These are phyloP conservation scores for Crithidia fasciculata DNA, from an alignment of 208 protist genomes.

Conservation along the genomic window DNA sequence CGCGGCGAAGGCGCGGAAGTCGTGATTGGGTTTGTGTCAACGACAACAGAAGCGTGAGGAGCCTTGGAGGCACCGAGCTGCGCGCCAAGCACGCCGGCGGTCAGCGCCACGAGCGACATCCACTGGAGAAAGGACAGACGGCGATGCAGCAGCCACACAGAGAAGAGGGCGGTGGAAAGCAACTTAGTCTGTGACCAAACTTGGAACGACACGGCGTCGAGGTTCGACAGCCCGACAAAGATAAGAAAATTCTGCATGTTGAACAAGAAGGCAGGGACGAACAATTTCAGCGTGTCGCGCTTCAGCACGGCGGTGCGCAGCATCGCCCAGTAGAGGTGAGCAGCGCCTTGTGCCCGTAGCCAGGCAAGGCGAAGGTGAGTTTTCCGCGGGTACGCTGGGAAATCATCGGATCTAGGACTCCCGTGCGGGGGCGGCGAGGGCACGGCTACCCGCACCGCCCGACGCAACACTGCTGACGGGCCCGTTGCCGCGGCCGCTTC, in stretches of 20 bases:
- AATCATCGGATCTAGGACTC: no score
- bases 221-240: slow-evolving; percentile 70
- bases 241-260: slow-evolving; percentile 79
- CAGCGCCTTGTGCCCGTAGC: not conserved
- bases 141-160: slow-evolving; percentile 66
- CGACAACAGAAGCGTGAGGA: not conserved
- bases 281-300: slow-evolving; percentile 63
- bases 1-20: not conserved
- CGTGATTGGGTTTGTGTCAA: not conserved
- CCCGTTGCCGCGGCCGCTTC: not conserved
- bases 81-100: slow-evolving; percentile 65
- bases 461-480: not conserved
- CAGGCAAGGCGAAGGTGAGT: not conserved
- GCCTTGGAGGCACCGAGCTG: slow-evolving; percentile 32
- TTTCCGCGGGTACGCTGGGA: not conserved
- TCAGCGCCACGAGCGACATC: slow-evolving; percentile 58
- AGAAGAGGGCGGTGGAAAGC: slow-evolving; percentile 73
- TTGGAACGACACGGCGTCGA: slow-evolving; percentile 81
- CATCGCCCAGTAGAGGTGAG: slow-evolving; percentile 27
- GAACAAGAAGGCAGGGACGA: slow-evolving; percentile 74
- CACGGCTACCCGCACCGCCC: not conserved
- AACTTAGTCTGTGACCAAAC: slow-evolving; percentile 84
- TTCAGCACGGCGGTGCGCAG: slow-evolving; percentile 38
- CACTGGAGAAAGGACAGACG: slow-evolving; percentile 69
- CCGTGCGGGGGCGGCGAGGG: no score